Base-by-base conservation (phyloP, 768 basidiomycete species). In the Xerocomellus dryophilus region DNA sequence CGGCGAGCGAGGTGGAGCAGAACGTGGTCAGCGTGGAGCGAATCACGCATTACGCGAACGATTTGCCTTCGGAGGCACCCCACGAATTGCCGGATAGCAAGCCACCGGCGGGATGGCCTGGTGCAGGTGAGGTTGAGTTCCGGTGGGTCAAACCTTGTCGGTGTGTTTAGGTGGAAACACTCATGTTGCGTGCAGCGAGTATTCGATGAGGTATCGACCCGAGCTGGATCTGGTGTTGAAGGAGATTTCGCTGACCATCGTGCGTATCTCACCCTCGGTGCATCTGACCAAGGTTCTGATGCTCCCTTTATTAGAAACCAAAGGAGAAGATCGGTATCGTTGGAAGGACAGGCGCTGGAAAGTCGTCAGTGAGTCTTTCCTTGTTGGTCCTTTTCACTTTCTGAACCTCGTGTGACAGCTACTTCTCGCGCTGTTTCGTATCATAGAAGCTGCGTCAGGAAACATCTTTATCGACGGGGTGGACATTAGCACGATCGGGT, bases 291-390 rank as follows among this genome's bases (percentile, higher is more conserved):
- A 49, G 7, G 15, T 21, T 10, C 43, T 59, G 31, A 68, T 45
- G 54, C 51, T 17, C 7, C n/a, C 10, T 20, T 42, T n/a, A n/a
- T 36, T 31, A 89, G 87, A 76, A 82, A 61, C 76, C 88, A 0
- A 82, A 79, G 43, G 90, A 95, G 67, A 96, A 94, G 70, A 82
- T 96, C 42, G 96, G 96, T n/a, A 84, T 97, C 5, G 82, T 86
- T 68, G 90, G 90, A 4, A 71, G 90, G 56, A 96, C 94, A 5
- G 94, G 90, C 18, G 79, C 86, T 66, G 81, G 88, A 56, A 90
- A 90, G 71, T 88, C 86, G 35, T 85, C 88, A 2, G 86, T 88
- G 59, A 58, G 80, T 65, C 1, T 15, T 14, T 43, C 20, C 5
- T 42, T 10, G 4, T 17, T 17, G 12, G 5, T 15, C 5, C 15